These are phyloP conservation scores for Viridothelium virens DNA, from an alignment of 495 filamentous ascomycete species.

Conservation along the genomic window DNA sequence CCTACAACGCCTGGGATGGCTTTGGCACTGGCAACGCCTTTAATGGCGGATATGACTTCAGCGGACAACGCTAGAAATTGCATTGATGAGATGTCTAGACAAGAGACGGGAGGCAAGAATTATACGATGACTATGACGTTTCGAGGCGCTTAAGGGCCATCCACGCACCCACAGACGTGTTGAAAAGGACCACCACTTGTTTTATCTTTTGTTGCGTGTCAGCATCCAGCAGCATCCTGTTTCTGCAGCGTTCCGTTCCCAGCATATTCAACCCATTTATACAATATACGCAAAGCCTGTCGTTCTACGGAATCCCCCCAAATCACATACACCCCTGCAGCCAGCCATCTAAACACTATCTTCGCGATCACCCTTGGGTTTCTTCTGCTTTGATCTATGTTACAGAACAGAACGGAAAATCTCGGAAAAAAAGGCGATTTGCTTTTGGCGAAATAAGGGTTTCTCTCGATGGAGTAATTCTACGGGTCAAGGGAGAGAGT, in stretches of 20 bases:
- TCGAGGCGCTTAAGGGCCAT: not conserved
- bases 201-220: not conserved
- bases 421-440: conserved; percentile 3
- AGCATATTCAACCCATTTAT: not conserved
- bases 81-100: not conserved
- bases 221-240: not conserved
- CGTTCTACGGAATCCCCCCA: not conserved
- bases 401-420: not conserved
- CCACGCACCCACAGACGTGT: conserved; percentile 3
- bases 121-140: not conserved
- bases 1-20: not conserved
- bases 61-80: not conserved
- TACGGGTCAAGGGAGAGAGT: not conserved
- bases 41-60: not conserved
- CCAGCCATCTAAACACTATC: not conserved
- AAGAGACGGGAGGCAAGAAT: not conserved
- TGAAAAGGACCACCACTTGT: not conserved
- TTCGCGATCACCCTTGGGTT: not conserved
- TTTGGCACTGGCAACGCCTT: not conserved
- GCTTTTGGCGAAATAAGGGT: not conserved
- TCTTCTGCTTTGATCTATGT: not conserved
- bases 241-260: not conserved
- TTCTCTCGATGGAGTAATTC: not conserved
- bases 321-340: no score
- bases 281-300: not conserved